phyloP scores from a whole-genome alignment of 768 basidiomycete species.

The Pisolithus orientalis region DNA sequence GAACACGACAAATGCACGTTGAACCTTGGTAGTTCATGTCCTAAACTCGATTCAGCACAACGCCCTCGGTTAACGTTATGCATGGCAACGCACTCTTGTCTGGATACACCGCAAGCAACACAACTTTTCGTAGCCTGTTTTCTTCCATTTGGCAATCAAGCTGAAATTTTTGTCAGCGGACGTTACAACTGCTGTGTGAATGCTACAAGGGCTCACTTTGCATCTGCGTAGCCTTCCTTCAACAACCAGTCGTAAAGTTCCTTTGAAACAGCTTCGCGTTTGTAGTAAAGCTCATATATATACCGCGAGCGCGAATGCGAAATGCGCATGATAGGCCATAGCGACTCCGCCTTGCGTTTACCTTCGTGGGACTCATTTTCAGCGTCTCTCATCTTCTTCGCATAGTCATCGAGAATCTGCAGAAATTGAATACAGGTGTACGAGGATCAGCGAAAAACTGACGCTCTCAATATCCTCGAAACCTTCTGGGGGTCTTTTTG shows the following conservation, averaged over 20 bases:
- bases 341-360: conserved; percentile 86
- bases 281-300: conserved; percentile 98
- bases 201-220: conserved; percentile 58
- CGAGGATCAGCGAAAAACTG: conserved; percentile 14
- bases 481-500: conserved; percentile 92
- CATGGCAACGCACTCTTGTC: conserved; percentile 53
- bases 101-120: conserved; percentile 97
- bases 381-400: conserved; percentile 98
- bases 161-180: conserved; percentile 34
- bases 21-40: conserved; percentile 99
- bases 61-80: conserved; percentile 1
- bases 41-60: conserved; percentile 33
- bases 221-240: conserved; percentile 95
- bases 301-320: conserved; percentile 94
- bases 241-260: conserved; percentile 97
- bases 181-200: neutral
- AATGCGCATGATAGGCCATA: conserved; percentile 99
- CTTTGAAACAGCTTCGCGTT: conserved; percentile 89
- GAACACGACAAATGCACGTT: conserved; percentile 96
- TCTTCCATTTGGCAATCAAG: conserved; percentile 99
- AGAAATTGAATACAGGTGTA: conserved; percentile 3
- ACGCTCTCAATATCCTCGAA: conserved; percentile 90
- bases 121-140: conserved; percentile 94
- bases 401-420: conserved; percentile 95
- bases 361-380: conserved; percentile 99